Base-by-base conservation (phyloP, 2,329 filamentous ascomycete genomes). In the Lasiodiplodia sp. region DNA sequence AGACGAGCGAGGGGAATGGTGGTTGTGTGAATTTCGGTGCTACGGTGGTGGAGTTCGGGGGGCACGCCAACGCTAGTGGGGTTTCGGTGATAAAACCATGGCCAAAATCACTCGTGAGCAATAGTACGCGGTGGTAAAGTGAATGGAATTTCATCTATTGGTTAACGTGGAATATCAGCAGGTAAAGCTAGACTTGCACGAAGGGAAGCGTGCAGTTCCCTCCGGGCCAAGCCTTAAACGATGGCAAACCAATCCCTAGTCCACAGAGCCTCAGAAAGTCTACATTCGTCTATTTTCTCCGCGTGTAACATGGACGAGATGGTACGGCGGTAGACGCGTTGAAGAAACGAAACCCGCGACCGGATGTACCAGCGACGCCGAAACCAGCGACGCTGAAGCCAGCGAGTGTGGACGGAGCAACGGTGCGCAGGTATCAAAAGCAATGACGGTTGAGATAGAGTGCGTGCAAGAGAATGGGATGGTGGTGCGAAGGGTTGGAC, bases 261-360 rank as follows among this genome's bases (percentile, higher is more conserved):
- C 25, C 12, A 16, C 52, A 55, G 12, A 16, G 52, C 52, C 34
- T 18, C 1, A n/a, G 4, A 18, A 18, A 38, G 12, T 6, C 34
- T n/a, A 57, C 34, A n/a, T n/a, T 40, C 55, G 34, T n/a, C 31
- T 37, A 28, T 21, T 56, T 34, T 28, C 53, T 56, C 53, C 53
- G 53, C 53, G 4, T 21, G 53, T 56, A 18, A 21, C 28, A 18
- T 28, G 28, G 16, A 21, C 53, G 31, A 37, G 28, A 56, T 31
- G 28, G 16, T 21, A 28, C 25, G 25, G 28, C 31, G 52, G 31
- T 18, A 18, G 52, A 34, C 4, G 52, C 4, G 23, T 16, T 7
- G 31, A 12, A 31, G 25, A 37, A 56, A 56, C 18, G 10, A n/a
- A 12, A 10, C 7, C 18, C 11, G 18, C 25, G 53, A n/a, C 16